These are phyloP conservation scores for Grosmannia serpens DNA, from an alignment of 2,329 filamentous ascomycete species.

Conservation along the genomic window DNA sequence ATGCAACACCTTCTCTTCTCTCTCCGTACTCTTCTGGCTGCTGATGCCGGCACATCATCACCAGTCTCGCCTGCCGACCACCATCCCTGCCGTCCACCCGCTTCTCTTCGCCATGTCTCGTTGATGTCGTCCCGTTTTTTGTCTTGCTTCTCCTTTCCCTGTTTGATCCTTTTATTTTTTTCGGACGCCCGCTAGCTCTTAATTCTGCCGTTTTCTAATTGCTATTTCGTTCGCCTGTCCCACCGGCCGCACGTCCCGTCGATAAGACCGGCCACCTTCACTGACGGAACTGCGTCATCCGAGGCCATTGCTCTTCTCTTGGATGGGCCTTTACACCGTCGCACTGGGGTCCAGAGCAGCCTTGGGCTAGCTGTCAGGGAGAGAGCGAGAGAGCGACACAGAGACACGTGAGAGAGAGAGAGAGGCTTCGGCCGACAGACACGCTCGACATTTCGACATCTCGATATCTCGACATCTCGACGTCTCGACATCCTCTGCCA, in stretches of 20 bases:
- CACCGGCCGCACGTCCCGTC: not conserved
- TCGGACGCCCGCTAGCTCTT: not conserved
- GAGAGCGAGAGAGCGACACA: not conserved
- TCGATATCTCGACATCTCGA: not conserved
- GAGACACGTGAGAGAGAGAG: not conserved
- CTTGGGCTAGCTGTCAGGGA: not conserved
- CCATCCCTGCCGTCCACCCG: not conserved
- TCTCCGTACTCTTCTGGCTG: not conserved
- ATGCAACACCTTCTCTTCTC: not conserved
- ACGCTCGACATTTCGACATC: not conserved
- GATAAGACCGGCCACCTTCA: not conserved
- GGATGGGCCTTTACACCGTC: not conserved
- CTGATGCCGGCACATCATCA: slow-evolving; percentile 1
- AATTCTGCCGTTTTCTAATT: not conserved
- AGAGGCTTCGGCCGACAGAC: not conserved
- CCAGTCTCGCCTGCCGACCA: not conserved
- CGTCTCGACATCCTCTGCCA: not conserved
- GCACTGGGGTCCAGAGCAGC: not conserved
- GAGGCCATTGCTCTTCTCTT: not conserved
- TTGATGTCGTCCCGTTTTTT: not conserved
- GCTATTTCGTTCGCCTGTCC: not conserved
- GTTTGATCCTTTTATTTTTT: not conserved
- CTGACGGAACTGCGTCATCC: not conserved
- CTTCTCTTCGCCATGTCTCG: not conserved
- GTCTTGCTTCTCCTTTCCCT: slow-evolving; percentile 2